Evolutionary conservation across 2,329 filamentous ascomycete species (phyloP).

Genomic region (Nigrograna mackinnonii): DNA sequence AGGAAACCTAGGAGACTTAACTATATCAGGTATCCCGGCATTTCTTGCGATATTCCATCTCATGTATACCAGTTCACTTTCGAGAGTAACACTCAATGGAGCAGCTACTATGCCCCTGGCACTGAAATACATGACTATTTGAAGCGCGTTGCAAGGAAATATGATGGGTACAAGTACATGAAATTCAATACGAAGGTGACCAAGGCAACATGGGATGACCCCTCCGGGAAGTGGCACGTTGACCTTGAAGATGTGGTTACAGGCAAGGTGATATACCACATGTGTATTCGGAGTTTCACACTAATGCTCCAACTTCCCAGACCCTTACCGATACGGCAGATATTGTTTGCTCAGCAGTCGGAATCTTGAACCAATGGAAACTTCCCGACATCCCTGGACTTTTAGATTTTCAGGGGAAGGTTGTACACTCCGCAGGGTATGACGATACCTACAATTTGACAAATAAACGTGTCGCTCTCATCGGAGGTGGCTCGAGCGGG

Average conservation of each 20-base stretch:
- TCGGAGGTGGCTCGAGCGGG: slow-evolving; percentile 65
- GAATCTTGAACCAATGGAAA: slow-evolving; percentile 6
- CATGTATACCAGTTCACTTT: slow-evolving; percentile 44
- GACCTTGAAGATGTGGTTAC: slow-evolving; percentile 54
- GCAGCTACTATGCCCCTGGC: slow-evolving; percentile 35
- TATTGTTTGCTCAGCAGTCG: slow-evolving; percentile 29
- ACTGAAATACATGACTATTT: slow-evolving; percentile 41
- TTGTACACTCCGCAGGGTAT: slow-evolving; percentile 12
- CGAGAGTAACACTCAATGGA: slow-evolving; percentile 41
- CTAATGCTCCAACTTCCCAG: no score
- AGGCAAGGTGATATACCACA: slow-evolving; percentile 22
- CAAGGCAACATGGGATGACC: slow-evolving; percentile 37
- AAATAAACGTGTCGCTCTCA: slow-evolving; percentile 51
- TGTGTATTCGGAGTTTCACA: no score
- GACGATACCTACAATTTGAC: slow-evolving; percentile 49
- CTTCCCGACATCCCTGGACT: slow-evolving; percentile 7
- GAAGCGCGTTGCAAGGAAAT: slow-evolving; percentile 33
- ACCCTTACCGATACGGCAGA: no score
- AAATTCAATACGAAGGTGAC: slow-evolving; percentile 35
- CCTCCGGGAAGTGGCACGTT: slow-evolving; percentile 65
- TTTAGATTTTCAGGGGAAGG: slow-evolving; percentile 11
- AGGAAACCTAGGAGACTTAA: no score
- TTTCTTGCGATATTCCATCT: no score
- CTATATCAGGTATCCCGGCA: no score
- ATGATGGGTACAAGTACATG: slow-evolving; percentile 32